These are phyloP conservation scores for Penicillium sp. DNA, from an alignment of 2,329 filamentous ascomycete species.

Conservation along the genomic window DNA sequence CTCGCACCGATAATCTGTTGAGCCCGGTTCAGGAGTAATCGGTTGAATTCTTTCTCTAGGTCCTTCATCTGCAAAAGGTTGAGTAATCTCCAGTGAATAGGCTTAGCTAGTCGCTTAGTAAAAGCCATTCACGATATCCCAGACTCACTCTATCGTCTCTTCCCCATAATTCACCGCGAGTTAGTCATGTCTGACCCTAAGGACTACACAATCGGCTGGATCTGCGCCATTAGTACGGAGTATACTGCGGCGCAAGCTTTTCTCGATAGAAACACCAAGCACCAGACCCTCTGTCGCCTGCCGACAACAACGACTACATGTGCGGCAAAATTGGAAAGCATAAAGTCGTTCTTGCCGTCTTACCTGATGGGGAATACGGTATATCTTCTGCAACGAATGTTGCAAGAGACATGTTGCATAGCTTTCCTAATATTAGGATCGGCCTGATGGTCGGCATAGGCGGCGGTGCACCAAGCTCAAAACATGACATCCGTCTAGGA, in stretches of 20 bases:
- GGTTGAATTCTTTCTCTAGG: too few species aligned
- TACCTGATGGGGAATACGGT: conserved; percentile 33
- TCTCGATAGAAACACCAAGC: conserved; percentile 38
- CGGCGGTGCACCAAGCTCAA: conserved; percentile 28
- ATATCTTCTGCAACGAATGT: conserved; percentile 33
- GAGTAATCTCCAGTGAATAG: too few species aligned
- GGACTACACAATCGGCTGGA: conserved; percentile 44
- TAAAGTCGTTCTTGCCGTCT: conserved; percentile 30
- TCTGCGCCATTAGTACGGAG: conserved; percentile 40
- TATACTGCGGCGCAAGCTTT: conserved; percentile 37
- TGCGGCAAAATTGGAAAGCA: conserved; percentile 24
- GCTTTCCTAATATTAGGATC: conserved; percentile 34
- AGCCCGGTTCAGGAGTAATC: too few species aligned
- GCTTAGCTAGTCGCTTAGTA: too few species aligned
- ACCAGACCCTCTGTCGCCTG: neutral
- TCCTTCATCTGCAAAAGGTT: too few species aligned
- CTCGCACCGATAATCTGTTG: too few species aligned
- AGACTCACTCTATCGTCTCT: too few species aligned
- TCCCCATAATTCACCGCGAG: too few species aligned
- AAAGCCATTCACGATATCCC: too few species aligned
- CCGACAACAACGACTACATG: neutral
- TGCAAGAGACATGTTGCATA: conserved; percentile 31
- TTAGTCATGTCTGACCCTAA: neutral
- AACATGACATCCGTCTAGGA: conserved; percentile 31
- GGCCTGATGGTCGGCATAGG: conserved; percentile 50